Percentiles rank a stretch among this genome's conserved stretches.
These are phyloP conservation scores for Pyrrhoderma noxium DNA, from an alignment of 1,284 basidiomycete species.

Conservation along the genomic window DNA sequence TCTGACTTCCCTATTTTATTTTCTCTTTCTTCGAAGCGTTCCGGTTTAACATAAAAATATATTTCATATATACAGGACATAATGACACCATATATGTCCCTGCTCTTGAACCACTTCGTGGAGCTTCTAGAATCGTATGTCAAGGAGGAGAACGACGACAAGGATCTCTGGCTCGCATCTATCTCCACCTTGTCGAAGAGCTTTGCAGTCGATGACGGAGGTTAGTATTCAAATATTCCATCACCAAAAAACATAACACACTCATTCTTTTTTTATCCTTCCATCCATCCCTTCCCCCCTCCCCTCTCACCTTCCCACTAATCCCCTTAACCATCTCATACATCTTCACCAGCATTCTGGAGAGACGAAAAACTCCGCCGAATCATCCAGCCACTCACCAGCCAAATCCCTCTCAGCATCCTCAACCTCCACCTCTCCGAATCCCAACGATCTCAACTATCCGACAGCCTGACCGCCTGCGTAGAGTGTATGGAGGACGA, in stretches of 20 bases:
- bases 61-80: conserved; percentile 44
- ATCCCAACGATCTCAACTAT: conserved; percentile 31
- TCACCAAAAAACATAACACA: too few species aligned
- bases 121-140: conserved; percentile 54
- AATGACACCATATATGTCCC: conserved; percentile 87
- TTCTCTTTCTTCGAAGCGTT: not conserved
- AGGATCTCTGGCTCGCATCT: conserved; percentile 57
- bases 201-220: conserved; percentile 74
- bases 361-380: conserved; percentile 70
- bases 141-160: conserved; percentile 28
- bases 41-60: conserved; percentile 11
- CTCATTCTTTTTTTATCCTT: too few species aligned
- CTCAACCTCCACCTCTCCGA: conserved; percentile 25
- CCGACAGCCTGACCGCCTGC: conserved; percentile 47
- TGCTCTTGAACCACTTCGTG: conserved; percentile 63
- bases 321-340: not conserved
- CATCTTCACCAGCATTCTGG: conserved; percentile 68
- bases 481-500: conserved; percentile 52
- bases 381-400: conserved; percentile 50
- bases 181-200: conserved; percentile 63
- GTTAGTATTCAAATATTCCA: conserved; percentile 47
- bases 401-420: conserved; percentile 56
- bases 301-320: not conserved
- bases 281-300: too few species aligned
- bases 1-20: not conserved